These are phyloP conservation scores for Beta macrorhiza DNA, from an alignment of 179 eudicot genomes.

Conservation along the genomic window DNA sequence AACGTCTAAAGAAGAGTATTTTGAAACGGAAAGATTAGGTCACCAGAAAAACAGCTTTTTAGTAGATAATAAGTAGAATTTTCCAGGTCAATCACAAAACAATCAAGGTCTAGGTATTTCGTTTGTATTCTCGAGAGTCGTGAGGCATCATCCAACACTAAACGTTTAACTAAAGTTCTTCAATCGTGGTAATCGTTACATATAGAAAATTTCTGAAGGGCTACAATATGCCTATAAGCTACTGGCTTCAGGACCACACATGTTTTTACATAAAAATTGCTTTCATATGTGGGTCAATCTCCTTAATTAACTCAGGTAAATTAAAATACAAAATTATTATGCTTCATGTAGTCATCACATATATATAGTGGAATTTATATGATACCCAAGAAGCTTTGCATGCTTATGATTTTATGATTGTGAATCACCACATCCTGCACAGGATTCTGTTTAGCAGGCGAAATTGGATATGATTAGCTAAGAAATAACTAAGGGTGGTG, in stretches of 20 bases:
- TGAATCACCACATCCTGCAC: constrained; percentile 9
- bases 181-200: neutral
- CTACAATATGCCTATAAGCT: neutral
- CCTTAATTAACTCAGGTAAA: neutral
- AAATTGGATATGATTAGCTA: constrained; percentile 8
- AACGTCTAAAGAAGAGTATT: no score
- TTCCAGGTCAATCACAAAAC: no score
- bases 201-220: neutral
- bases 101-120: no score
- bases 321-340: neutral
- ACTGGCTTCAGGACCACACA: neutral
- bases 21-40: no score
- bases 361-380: neutral
- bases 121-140: no score
- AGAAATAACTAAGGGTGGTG: neutral
- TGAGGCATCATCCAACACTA: no score
- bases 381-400: neutral
- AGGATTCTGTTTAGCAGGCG: neutral
- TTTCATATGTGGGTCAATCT: neutral
- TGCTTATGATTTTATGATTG: constrained; percentile 9
- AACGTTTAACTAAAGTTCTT: no score
- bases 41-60: no score
- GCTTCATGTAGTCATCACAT: neutral
- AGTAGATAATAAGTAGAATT: no score
- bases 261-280: neutral